Conservation (phyloP, 1,284 basidiomycete species). For the Ustilago curta region DNA sequence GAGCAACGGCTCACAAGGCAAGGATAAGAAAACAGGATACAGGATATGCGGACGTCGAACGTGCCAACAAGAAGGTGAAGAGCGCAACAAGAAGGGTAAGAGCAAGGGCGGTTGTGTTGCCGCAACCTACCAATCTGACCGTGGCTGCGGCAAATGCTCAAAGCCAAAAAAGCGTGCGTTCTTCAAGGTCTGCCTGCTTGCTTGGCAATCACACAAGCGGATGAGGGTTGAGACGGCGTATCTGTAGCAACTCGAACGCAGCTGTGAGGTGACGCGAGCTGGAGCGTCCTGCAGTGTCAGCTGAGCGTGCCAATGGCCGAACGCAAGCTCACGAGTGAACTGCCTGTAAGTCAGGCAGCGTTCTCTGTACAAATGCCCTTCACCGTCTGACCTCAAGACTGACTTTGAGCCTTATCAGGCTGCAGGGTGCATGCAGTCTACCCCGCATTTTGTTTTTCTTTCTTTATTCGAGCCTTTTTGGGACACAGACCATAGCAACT, state of each 20-base stretch:
- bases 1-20: background rate
- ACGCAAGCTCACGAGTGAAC: too few relatives aligned
- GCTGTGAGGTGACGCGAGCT: background rate
- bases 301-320: background rate
- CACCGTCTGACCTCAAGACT: background rate
- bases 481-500: background rate
- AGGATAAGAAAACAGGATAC: background rate
- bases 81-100: background rate
- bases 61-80: background rate
- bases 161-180: background rate
- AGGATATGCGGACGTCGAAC: background rate
- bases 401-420: conserved; percentile 20
- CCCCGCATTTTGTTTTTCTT: conserved; percentile 20
- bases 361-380: background rate
- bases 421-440: conserved; percentile 31
- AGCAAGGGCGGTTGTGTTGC: conserved; percentile 3
- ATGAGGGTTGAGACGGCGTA: too few relatives aligned
- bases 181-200: too few relatives aligned
- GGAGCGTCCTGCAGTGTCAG: conserved; percentile 14
- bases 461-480: background rate
- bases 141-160: conserved; percentile 24
- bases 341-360: background rate
- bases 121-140: too few relatives aligned
- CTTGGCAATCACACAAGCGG: too few relatives aligned
- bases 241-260: background rate